These are phyloP conservation scores for Begonia peltatifolia DNA, from an alignment of 306 rosid genomes.

Conservation along the genomic window DNA sequence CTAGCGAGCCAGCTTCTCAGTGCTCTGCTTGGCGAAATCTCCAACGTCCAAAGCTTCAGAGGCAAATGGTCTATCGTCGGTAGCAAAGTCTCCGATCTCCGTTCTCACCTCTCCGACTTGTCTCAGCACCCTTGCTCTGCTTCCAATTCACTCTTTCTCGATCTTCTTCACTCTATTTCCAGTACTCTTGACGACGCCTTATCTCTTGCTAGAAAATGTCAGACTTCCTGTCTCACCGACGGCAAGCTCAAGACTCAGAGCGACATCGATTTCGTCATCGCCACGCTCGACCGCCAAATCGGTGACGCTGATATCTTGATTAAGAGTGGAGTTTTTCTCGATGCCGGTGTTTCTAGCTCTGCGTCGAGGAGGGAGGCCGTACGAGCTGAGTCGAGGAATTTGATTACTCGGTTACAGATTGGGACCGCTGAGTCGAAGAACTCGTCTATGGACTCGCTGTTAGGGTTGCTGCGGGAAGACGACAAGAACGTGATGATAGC, in stretches of 20 bases:
- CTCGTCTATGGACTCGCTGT: slow-evolving; percentile 50
- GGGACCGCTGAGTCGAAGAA: slow-evolving; percentile 45
- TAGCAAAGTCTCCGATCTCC: slow-evolving; percentile 49
- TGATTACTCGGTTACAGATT: slow-evolving; percentile 70
- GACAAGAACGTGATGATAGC: slow-evolving; percentile 83
- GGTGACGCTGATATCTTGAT: slow-evolving; percentile 59
- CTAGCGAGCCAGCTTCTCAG: slow-evolving; percentile 17
- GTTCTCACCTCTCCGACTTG: slow-evolving; percentile 52
- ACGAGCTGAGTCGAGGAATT: slow-evolving; percentile 49
- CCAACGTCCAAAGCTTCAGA: slow-evolving; percentile 35
- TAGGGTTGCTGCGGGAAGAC: slow-evolving; percentile 39
- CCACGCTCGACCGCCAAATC: slow-evolving; percentile 47
- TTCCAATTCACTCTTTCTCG: slow-evolving; percentile 50
- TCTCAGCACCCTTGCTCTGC: slow-evolving; percentile 29
- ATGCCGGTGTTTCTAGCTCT: slow-evolving; percentile 18
- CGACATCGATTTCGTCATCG: slow-evolving; percentile 58
- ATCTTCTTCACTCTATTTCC: slow-evolving; percentile 42
- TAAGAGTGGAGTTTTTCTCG: slow-evolving; percentile 58
- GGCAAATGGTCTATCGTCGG: slow-evolving; percentile 60
- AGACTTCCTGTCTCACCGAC: slow-evolving; percentile 16
- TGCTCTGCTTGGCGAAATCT: slow-evolving; percentile 35
- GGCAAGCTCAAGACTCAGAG: slow-evolving; percentile 89
- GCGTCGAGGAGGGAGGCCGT: slow-evolving; percentile 50
- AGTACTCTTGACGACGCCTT: slow-evolving; percentile 36
- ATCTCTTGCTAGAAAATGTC: slow-evolving; percentile 37